Percentiles rank a stretch among this genome's conserved stretches.
Evolutionary conservation across 257 asterid species (phyloP).

Genomic region (Ehretia macrophylla): DNA sequence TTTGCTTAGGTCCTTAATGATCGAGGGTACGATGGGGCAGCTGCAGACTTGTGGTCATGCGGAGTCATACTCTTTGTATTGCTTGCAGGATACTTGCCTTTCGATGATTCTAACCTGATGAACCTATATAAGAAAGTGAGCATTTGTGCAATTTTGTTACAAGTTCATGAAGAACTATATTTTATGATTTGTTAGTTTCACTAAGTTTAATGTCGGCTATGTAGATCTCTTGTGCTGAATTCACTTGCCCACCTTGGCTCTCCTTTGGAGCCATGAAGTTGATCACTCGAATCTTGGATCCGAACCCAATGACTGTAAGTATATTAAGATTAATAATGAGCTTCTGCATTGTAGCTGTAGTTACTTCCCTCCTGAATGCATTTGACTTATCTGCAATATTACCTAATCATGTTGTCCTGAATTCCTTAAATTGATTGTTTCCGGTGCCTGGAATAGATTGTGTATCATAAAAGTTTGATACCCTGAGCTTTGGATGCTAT

Average conservation of each 20-base stretch:
- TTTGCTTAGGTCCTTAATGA: slow-evolving; percentile 65
- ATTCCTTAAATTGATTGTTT: neutral
- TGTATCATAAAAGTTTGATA: too few relatives aligned
- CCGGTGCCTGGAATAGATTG: too few relatives aligned
- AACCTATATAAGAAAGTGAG: slow-evolving; percentile 81
- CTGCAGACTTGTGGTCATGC: slow-evolving; percentile 94
- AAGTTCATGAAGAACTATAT: neutral
- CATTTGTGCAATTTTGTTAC: slow-evolving; percentile 14
- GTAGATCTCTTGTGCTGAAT: slow-evolving; percentile 83
- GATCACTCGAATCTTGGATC: slow-evolving; percentile 76
- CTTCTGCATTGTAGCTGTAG: slow-evolving; percentile 1
- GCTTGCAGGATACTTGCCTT: slow-evolving; percentile 97
- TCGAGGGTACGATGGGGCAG: slow-evolving; percentile 82
- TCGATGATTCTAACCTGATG: slow-evolving; percentile 79
- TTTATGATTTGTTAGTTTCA: slow-evolving; percentile 16
- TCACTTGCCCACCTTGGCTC: slow-evolving; percentile 96
- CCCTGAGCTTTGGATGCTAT: too few relatives aligned
- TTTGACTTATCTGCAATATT: neutral
- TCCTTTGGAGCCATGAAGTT: slow-evolving; percentile 79
- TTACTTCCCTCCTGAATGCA: neutral
- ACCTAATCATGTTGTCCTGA: neutral
- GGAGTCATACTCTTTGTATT: slow-evolving; percentile 93
- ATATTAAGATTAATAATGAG: neutral
- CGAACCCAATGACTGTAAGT: slow-evolving; percentile 74
- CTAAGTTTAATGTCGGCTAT: slow-evolving; percentile 5